Evolutionary conservation across 2,329 filamentous ascomycete species (phyloP).

Genomic region (Capronia epimyces): DNA sequence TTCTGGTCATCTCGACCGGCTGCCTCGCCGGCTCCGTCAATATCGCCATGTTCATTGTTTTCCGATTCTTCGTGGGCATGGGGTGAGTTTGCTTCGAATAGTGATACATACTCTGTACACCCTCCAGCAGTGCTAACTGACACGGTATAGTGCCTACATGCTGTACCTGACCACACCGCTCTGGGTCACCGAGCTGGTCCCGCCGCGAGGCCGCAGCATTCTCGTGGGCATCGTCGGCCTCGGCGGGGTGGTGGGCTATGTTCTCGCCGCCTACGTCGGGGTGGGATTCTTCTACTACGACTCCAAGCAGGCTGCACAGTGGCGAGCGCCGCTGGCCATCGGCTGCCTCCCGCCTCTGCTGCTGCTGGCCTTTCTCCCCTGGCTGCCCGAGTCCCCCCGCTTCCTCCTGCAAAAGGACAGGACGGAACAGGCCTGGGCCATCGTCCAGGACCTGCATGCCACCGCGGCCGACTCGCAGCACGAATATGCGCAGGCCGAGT

Average conservation of each 20-base stretch:
- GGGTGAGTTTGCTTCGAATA: too few relatives aligned
- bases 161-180: not conserved
- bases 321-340: conserved; percentile 15
- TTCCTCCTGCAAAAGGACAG: conserved; percentile 4
- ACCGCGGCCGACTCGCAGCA: conserved; percentile 37
- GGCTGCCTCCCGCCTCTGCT: not conserved
- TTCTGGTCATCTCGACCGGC: not conserved
- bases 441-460: conserved; percentile 40
- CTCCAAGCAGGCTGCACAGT: not conserved
- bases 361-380: not conserved
- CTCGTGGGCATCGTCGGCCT: conserved; percentile 4
- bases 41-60: not conserved
- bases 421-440: conserved; percentile 1
- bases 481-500: conserved; percentile 35
- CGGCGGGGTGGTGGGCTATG: not conserved
- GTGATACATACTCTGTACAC: too few relatives aligned
- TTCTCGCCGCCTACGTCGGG: conserved; percentile 6
- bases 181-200: conserved; percentile 1
- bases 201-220: conserved; percentile 3
- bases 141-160: not conserved
- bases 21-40: not conserved
- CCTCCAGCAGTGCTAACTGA: too few relatives aligned
- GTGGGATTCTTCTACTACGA: conserved; percentile 3
- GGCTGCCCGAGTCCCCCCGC: conserved; percentile 11
- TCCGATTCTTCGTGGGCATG: not conserved